A percentile compares a stretch with the other conserved stretches of the same genome.
phyloP scores from a whole-genome alignment of 768 basidiomycete species.

The Neoboletus brunneissimus region DNA sequence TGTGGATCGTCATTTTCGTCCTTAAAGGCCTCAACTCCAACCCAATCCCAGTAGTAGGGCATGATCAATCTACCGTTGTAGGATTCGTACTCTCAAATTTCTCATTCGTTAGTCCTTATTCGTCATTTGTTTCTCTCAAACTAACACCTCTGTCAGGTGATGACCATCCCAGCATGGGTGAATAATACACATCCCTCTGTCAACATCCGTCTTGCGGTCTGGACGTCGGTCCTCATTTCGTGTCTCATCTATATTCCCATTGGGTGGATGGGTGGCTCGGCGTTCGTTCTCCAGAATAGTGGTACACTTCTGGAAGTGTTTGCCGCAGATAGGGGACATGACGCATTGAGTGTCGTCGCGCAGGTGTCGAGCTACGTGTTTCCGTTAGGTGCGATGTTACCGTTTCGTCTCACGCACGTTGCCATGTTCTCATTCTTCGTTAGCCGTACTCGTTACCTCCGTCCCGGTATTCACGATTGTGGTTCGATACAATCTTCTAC shows the following conservation, averaged over 20 bases:
- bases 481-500: slow-evolving; percentile 24
- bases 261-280: slow-evolving; percentile 22
- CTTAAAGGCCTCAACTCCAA: slow-evolving; percentile 11
- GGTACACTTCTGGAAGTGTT: slow-evolving; percentile 20
- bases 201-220: slow-evolving; percentile 22
- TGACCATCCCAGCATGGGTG: slow-evolving; percentile 26
- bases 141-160: slow-evolving; percentile 10
- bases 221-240: slow-evolving; percentile 22
- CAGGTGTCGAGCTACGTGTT: slow-evolving; percentile 20
- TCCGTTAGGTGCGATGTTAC: slow-evolving; percentile 14
- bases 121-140: neutral
- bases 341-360: slow-evolving; percentile 3
- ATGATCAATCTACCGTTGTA: slow-evolving; percentile 18
- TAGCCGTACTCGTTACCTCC: slow-evolving; percentile 26
- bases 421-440: neutral
- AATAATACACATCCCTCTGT: slow-evolving; percentile 24
- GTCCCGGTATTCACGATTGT: slow-evolving; percentile 25
- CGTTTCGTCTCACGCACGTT: neutral
- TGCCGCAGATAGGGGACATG: slow-evolving; percentile 1
- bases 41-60: slow-evolving; percentile 14
- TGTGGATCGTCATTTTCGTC: slow-evolving; percentile 19
- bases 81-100: slow-evolving; percentile 27
- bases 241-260: slow-evolving; percentile 25
- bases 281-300: slow-evolving; percentile 6
- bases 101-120: slow-evolving; percentile 18